A percentile compares a stretch with the other conserved stretches of the same genome.
Conservation (phyloP, 1,139 yeast genomes). For the Saccharomyces hybrid region DNA sequence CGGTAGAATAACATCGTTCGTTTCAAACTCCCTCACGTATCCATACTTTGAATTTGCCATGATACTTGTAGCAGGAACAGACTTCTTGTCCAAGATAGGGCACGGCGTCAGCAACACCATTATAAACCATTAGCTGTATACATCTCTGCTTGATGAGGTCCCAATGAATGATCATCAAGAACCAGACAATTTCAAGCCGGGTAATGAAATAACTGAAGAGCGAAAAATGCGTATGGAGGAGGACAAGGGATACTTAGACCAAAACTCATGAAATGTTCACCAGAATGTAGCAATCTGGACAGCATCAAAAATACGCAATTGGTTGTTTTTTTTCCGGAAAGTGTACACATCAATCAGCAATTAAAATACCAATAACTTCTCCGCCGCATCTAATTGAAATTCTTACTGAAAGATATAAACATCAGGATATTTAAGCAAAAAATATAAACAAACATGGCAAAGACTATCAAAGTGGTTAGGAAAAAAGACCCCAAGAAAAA, state of each 20-base stretch:
- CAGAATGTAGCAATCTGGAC: background rate
- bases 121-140: background rate
- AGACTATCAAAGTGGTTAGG: slow-evolving; percentile 23
- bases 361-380: background rate
- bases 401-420: background rate
- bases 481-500: slow-evolving; percentile 15
- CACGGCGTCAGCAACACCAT: background rate
- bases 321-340: background rate
- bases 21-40: slow-evolving; percentile 77
- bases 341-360: background rate
- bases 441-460: slow-evolving; percentile 10
- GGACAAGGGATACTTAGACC: background rate
- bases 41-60: slow-evolving; percentile 81
- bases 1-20: slow-evolving; percentile 64
- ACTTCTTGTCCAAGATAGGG: background rate
- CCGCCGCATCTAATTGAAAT: background rate
- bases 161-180: background rate
- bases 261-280: background rate
- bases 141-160: background rate
- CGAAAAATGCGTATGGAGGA: background rate
- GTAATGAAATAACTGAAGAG: background rate
- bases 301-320: background rate
- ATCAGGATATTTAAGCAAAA: background rate
- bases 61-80: background rate
- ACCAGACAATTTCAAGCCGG: background rate